Evolutionary conservation across 352 stramenopile species (phyloP).

Genomic region (Phytophthora fragariaefolia): DNA sequence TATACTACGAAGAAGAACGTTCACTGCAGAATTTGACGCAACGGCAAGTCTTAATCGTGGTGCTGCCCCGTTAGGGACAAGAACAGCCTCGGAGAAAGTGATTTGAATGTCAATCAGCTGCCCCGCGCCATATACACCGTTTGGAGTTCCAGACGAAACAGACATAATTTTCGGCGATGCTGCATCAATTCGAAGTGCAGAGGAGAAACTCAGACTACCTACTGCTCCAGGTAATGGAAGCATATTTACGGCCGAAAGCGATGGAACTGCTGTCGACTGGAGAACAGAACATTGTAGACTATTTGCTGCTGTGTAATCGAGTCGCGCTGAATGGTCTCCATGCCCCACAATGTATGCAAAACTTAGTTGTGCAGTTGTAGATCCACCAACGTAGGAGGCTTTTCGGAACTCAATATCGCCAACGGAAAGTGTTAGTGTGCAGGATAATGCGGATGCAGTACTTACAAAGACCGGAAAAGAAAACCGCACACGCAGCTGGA

Average conservation of each 20-base stretch:
- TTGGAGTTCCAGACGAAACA: constrained; percentile 50
- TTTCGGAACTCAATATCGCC: constrained; percentile 39
- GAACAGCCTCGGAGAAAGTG: constrained; percentile 62
- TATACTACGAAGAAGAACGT: neutral
- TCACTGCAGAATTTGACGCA: constrained; percentile 31
- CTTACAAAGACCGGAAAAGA: constrained; percentile 60
- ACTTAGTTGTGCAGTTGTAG: constrained; percentile 45
- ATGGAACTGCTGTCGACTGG: constrained; percentile 55
- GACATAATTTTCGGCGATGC: constrained; percentile 50
- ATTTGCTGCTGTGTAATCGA: constrained; percentile 56
- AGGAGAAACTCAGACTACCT: constrained; percentile 47
- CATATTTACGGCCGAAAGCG: constrained; percentile 44
- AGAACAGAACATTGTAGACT: constrained; percentile 58
- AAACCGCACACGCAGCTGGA: constrained; percentile 56
- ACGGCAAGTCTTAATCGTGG: constrained; percentile 56
- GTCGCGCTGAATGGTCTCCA: constrained; percentile 50
- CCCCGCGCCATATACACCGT: constrained; percentile 65
- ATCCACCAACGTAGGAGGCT: constrained; percentile 60
- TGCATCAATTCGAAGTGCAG: constrained; percentile 51
- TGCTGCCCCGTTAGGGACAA: constrained; percentile 23
- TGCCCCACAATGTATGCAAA: constrained; percentile 63
- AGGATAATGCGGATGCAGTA: constrained; percentile 23
- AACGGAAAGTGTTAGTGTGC: constrained; percentile 51
- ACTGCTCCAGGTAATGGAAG: constrained; percentile 53
- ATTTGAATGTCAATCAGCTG: constrained; percentile 60